Percentiles rank a stretch among this genome's conserved stretches.
Conservation (phyloP, 1,139 yeast species). For the Candida tropicalis region DNA sequence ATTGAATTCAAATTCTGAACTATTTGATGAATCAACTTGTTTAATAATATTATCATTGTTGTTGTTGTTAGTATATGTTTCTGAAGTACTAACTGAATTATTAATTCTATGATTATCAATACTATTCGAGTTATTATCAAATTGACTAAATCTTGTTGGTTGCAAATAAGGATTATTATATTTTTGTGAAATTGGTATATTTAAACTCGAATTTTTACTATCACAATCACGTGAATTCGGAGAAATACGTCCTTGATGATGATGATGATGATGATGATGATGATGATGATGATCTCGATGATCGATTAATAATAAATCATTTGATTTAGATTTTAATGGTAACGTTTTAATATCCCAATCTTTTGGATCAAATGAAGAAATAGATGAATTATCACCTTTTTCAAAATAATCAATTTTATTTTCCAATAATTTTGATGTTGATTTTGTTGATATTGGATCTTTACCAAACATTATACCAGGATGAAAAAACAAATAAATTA, state of each 20-base stretch:
- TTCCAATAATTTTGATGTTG: neutral
- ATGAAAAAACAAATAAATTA: slow-evolving; percentile 26
- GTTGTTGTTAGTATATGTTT: neutral
- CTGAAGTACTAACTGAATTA: neutral
- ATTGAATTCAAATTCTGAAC: slow-evolving; percentile 1
- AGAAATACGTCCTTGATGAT: too few relatives aligned
- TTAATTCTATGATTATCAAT: neutral
- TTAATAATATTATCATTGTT: neutral
- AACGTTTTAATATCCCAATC: slow-evolving; percentile 3
- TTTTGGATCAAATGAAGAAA: neutral
- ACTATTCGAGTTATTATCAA: neutral
- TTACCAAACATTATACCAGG: slow-evolving; percentile 31
- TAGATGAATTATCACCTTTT: neutral
- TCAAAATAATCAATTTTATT: neutral
- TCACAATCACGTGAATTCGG: neutral
- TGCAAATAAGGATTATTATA: slow-evolving; percentile 13
- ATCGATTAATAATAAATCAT: too few relatives aligned
- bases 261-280: too few relatives aligned
- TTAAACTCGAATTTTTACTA: neutral
- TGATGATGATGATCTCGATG: too few relatives aligned
- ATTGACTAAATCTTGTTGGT: slow-evolving; percentile 10
- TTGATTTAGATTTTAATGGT: neutral
- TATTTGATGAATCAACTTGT: neutral
- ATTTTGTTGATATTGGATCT: slow-evolving; percentile 6
- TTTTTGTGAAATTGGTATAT: slow-evolving; percentile 8